Conservation (phyloP, 176 grass and related monocot genomes). For the Musa itinerans region DNA sequence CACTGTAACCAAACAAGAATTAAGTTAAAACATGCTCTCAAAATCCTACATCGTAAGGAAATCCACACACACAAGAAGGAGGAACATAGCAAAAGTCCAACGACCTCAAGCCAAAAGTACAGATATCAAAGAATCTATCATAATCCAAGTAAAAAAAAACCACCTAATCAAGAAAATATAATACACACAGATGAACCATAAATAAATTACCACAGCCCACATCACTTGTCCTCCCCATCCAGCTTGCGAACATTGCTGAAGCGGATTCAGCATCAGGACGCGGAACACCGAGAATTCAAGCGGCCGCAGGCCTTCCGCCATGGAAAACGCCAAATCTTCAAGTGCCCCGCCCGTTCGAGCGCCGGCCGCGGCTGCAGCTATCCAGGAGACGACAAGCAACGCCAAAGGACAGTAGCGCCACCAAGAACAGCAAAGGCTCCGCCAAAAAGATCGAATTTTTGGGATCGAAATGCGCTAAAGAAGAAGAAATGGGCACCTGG, state of each 20-base stretch:
- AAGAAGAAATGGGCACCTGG: not conserved
- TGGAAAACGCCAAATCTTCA: not conserved
- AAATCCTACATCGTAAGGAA: not conserved
- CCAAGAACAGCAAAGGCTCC: not conserved
- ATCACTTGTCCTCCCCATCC: not conserved
- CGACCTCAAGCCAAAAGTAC: not conserved
- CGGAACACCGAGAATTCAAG: not conserved
- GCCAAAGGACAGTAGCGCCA: not conserved
- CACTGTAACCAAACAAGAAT: not conserved
- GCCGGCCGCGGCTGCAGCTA: not conserved
- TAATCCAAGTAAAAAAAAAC: not conserved
- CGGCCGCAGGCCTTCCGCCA: not conserved
- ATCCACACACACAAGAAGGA: not conserved
- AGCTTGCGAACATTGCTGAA: not conserved
- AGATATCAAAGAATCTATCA: no score
- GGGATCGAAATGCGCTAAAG: not conserved
- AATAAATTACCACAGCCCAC: not conserved
- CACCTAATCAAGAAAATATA: not conserved
- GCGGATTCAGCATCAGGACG: not conserved
- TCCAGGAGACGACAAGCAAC: conserved; percentile 3
- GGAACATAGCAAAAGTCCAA: not conserved
- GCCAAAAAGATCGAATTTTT: conserved; percentile 7
- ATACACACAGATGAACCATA: not conserved
- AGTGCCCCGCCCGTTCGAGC: not conserved
- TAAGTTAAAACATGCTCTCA: not conserved